Percentiles rank a stretch among this genome's conserved stretches.
Conservation (phyloP, 1,284 basidiomycete genomes). For the Ganoderma resinaceum region DNA sequence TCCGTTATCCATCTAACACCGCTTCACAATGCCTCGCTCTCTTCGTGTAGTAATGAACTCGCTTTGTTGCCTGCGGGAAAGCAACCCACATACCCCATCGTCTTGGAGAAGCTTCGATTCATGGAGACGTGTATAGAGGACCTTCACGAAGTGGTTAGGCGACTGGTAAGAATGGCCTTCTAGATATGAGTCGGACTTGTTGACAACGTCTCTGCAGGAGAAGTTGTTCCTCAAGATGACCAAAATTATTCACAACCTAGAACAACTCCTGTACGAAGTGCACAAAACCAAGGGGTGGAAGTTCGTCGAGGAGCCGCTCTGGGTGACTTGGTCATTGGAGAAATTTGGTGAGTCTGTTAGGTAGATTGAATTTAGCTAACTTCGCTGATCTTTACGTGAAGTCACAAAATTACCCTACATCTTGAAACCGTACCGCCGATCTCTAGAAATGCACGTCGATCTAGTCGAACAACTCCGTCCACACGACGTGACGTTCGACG, state of each 20-base stretch:
- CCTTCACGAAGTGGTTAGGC: conserved; percentile 63
- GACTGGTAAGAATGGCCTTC: conserved; percentile 58
- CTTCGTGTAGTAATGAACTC: conserved; percentile 62
- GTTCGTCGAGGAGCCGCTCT: conserved; percentile 76
- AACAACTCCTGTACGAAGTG: conserved; percentile 69
- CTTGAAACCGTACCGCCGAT: conserved; percentile 71
- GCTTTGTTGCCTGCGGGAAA: conserved; percentile 55
- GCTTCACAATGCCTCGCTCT: neutral
- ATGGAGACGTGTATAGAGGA: conserved; percentile 72
- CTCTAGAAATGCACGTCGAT: conserved; percentile 62
- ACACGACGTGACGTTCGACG: conserved; percentile 73
- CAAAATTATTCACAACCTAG: conserved; percentile 64
- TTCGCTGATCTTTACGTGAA: conserved; percentile 35
- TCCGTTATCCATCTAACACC: neutral
- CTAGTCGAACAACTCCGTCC: conserved; percentile 64
- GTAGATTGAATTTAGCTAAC: neutral
- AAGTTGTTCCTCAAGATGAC: conserved; percentile 74
- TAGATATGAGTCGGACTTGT: neutral
- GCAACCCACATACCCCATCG: conserved; percentile 62
- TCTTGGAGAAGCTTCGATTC: conserved; percentile 65
- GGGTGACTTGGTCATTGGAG: conserved; percentile 82
- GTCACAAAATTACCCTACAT: conserved; percentile 64
- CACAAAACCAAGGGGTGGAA: conserved; percentile 71
- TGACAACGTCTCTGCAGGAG: conserved; percentile 49
- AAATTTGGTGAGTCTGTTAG: conserved; percentile 63